Evolutionary conservation across 441 rosid genomes (phyloP), one percentile per base, ranked within the genome.

Genomic region (Croton setiger): DNA sequence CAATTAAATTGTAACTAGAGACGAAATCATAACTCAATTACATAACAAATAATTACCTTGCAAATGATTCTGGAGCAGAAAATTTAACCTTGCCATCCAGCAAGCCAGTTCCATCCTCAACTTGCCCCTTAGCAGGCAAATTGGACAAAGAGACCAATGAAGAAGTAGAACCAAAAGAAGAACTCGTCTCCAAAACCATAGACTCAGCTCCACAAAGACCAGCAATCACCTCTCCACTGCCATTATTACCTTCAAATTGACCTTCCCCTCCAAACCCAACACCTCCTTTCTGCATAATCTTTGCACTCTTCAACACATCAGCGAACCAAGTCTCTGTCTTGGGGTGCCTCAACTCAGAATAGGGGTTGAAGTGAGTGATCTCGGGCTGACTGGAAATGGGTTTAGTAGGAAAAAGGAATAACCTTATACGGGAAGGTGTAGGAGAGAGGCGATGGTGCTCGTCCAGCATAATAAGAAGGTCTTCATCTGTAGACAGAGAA

Each of bases 161-260:
- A 10, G 93, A 86, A 3, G 91, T 75, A 23, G 96, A 91, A 51
- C 96, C 94, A 74, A 86, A 92, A 4, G 96, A 86, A n/a, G 92
- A 89, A 61, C 76, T 79, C 5, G 97, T 88, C 74, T 89, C 94
- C 62, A 92, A 73, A 62, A 77, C 75, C 78, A 92, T 73, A 37
- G 92, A 85, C 80, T 88, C 96, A 4, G 84, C 86, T 10, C 87
- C 86, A 43, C 81, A 72, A 61, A 72, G 36, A 13, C 77, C 74
- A 51, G 61, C 75, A 41, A 20, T n/a, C 54, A 47, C 73, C 47
- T 63, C 78, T 2, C 58, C 60, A 21, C 39, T 23, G 13, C 21
- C 45, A 68, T 69, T 72, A 75, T 73, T 65, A 63, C 72, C 80
- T 27, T 69, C 70, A 51, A 31, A 43, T 14, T 63, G 33, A n/a